A percentile compares a stretch with the other conserved stretches of the same genome.
Conservation (phyloP, 2,329 filamentous ascomycete species). For the Phialocephala sp. region DNA sequence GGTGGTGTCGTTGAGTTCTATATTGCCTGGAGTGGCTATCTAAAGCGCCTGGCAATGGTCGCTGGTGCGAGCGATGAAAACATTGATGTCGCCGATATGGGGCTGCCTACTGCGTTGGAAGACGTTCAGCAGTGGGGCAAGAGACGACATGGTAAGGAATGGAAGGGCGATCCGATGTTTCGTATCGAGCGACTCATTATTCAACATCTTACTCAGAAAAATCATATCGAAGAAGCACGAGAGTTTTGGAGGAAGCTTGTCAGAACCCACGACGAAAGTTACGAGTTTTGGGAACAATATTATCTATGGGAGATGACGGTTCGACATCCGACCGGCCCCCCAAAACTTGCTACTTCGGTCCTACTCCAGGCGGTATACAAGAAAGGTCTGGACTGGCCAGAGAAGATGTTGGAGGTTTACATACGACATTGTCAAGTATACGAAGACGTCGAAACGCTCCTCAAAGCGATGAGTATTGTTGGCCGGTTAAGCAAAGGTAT, state of each 20-base stretch:
- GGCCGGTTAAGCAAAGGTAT: conserved; percentile 71
- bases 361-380: conserved; percentile 72
- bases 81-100: conserved; percentile 87
- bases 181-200: conserved; percentile 91
- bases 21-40: conserved; percentile 91
- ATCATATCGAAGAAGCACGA: conserved; percentile 77
- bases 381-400: conserved; percentile 74
- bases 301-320: conserved; percentile 84
- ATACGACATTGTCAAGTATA: conserved; percentile 87
- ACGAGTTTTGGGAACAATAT: conserved; percentile 93
- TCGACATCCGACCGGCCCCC: conserved; percentile 54
- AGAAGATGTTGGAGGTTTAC: conserved; percentile 76
- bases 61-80: conserved; percentile 79
- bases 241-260: conserved; percentile 76
- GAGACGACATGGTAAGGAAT: conserved; percentile 73
- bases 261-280: conserved; percentile 73
- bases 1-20: conserved; percentile 90
- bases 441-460: conserved; percentile 77
- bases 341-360: conserved; percentile 75
- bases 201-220: conserved; percentile 86
- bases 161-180: conserved; percentile 86
- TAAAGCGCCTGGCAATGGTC: conserved; percentile 83
- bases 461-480: conserved; percentile 74
- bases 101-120: conserved; percentile 83
- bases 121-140: conserved; percentile 80